Base-by-base conservation (phyloP, 176 grass and related monocot species). In the Rhynchospora pubera region DNA sequence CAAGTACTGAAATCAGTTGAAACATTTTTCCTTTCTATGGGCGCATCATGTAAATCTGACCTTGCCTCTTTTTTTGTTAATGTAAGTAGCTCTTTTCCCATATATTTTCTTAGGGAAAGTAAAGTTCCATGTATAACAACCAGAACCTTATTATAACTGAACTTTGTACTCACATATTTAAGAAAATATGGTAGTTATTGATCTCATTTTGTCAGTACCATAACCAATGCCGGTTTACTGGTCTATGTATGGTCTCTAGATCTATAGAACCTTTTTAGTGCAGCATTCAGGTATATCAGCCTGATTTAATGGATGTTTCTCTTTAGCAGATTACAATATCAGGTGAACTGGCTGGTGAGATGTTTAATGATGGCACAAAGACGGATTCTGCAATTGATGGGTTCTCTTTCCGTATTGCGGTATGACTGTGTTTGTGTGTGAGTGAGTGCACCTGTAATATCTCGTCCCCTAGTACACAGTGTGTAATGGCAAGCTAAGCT, bases 1-100 rank as follows among this genome's bases (percentile, higher is more conserved):
- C 91, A 94, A 83, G 75, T 98, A 84, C 72, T 98, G 84, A 98
- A 94, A 82, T 91, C 89, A 47, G 77, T 86, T 18, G 89, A 94
- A 79, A 67, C 83, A 5, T 94, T 91, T 93, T 94, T 94, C 76
- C 32, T 79, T 81, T 65, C 89, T 39, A 39, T 2, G 34, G 90
- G 93, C 64, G 75, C 90, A 55, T 59, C 53, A 14, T 98, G 96
- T 86, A 94, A 91, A 91, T 82, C 82, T 48, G 90, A 98, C 85
- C 57, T 80, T 46, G 24, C 62, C 5, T 88, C 84, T 19, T 98
- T 94, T 93, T 88, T 75, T 51, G 83, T 94, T 48, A 77, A 91
- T 84, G 96, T 98, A 93, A 91, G 83, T 48, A 86, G 75, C 32
- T 62, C 65, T 87, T 64, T 66, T 51, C 5, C 3, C 19, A n/a